These are phyloP conservation scores for Ramaria rubella DNA, from an alignment of 768 basidiomycete species.

Conservation along the genomic window DNA sequence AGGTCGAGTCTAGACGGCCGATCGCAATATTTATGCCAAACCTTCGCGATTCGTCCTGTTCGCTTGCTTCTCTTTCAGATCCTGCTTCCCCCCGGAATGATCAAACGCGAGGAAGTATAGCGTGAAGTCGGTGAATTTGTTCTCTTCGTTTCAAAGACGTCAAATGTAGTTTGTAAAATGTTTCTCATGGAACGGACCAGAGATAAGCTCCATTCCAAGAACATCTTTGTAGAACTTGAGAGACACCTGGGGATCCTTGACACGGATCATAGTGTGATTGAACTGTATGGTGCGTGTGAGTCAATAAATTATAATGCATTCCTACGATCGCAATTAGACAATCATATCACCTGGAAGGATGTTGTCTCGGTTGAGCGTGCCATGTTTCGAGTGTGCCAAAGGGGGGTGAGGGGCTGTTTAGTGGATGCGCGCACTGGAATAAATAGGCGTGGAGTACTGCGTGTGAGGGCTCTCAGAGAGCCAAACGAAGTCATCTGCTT, in stretches of 20 bases:
- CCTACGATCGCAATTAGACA: background rate
- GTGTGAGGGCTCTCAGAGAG: background rate
- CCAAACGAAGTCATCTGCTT: background rate
- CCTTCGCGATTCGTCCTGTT: constrained; percentile 62
- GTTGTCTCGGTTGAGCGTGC: constrained; percentile 59
- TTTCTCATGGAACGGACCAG: constrained; percentile 31
- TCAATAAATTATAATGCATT: background rate
- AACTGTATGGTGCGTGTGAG: constrained; percentile 36
- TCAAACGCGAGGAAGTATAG: constrained; percentile 86
- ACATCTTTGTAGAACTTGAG: constrained; percentile 76
- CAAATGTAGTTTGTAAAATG: background rate
- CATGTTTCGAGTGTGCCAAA: constrained; percentile 34
- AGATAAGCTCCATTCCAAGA: constrained; percentile 70
- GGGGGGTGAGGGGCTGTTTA: too few species aligned
- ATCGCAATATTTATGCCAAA: constrained; percentile 17
- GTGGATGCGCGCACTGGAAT: background rate
- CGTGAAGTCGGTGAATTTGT: constrained; percentile 54
- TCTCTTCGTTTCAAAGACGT: constrained; percentile 36
- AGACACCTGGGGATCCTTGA: constrained; percentile 81
- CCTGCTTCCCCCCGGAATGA: constrained; percentile 40
- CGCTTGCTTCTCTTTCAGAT: constrained; percentile 46
- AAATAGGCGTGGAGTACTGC: background rate
- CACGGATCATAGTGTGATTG: constrained; percentile 84
- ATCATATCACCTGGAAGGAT: constrained; percentile 46
- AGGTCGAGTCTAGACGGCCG: background rate